These are phyloP conservation scores for Mycotypha africana DNA, from an alignment of 371 early-diverging fungal genomes.

Conservation along the genomic window DNA sequence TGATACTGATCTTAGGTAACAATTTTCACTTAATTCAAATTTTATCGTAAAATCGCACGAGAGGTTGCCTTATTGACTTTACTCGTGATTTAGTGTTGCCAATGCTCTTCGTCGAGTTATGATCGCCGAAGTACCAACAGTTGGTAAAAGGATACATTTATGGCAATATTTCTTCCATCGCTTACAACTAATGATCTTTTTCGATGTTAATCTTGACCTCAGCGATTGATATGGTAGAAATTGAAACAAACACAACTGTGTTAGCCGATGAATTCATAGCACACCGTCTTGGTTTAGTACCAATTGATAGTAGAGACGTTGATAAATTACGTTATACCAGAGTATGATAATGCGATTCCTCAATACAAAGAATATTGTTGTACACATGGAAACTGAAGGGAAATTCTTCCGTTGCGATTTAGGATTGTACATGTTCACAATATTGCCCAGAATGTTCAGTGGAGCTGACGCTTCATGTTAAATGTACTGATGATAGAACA, in stretches of 20 bases:
- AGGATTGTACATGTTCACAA: constrained; percentile 89
- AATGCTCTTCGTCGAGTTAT: constrained; percentile 96
- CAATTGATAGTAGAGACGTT: constrained; percentile 77
- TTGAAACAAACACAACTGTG: constrained; percentile 93
- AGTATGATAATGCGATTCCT: no score
- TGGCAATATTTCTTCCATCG: no score
- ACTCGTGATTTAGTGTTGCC: constrained; percentile 79
- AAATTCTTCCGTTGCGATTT: neutral
- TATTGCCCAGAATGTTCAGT: constrained; percentile 92
- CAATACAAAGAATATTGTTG: no score
- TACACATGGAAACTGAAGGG: neutral
- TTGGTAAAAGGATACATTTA: no score
- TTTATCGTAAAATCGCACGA: no score
- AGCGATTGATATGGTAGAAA: constrained; percentile 98
- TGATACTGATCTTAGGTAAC: constrained; percentile 74
- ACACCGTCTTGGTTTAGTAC: constrained; percentile 98
- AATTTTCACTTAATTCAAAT: no score
- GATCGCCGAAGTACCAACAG: constrained; percentile 98
- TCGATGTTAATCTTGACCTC: no score
- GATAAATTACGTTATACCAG: constrained; percentile 81
- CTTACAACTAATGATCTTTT: no score
- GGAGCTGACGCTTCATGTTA: constrained; percentile 79
- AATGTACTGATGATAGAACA: constrained; percentile 73
- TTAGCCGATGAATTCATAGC: constrained; percentile 98
- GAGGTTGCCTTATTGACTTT: no score